Evolutionary conservation across 495 filamentous ascomycete genomes (phyloP), one percentile per base, ranked within the genome.

Genomic region (Penicillium verhagenii): DNA sequence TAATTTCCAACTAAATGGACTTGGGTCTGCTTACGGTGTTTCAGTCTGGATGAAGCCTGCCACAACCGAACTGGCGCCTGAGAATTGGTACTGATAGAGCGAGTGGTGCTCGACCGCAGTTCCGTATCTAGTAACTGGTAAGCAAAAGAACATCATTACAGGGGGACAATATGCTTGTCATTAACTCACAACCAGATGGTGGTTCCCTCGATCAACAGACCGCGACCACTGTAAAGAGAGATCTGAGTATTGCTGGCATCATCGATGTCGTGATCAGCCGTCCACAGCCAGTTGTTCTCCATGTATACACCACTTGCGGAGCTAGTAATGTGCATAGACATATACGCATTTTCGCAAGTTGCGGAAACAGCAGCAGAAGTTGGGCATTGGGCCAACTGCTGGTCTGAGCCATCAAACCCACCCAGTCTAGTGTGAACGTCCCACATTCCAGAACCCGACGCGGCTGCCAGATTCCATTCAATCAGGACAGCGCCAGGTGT

Each of bases 21-120:
- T 29, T 11, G 9, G 3, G 11, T 24, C 20, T 10, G 64, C 70
- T 60, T 46, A 73, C 49, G 87, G 88, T 1, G 91, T 91, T 70
- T 95, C 91, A 7, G 91, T 91, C 61, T 96, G 91, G 63, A 93
- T 86, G 67, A 87, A 82, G 18, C 87, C 86, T 66, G 83, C 85
- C 64, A 85, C 86, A 47, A 93, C 75, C 56, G 89, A 85, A 59
- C 81, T 73, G 4, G 89, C 88, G 43, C 79, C 81, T 46, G 77
- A 72, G 57, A 94, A 74, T 54, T 94, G 87, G 76, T 93, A 95
- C 66, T 96, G 89, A 64, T 91, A 92, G 1, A 95, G 77, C 4
- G 79, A 73, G 66, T 86, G 82, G 70, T 96, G 91, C 70, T 96
- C 91, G 4, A 85, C 84, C 0, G 79, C 79, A 0, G 90, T 92